Percentiles rank a stretch among this genome's conserved stretches.
Evolutionary conservation across 805 yeast species (phyloP).

Genomic region (Lipomyces japonicus): DNA sequence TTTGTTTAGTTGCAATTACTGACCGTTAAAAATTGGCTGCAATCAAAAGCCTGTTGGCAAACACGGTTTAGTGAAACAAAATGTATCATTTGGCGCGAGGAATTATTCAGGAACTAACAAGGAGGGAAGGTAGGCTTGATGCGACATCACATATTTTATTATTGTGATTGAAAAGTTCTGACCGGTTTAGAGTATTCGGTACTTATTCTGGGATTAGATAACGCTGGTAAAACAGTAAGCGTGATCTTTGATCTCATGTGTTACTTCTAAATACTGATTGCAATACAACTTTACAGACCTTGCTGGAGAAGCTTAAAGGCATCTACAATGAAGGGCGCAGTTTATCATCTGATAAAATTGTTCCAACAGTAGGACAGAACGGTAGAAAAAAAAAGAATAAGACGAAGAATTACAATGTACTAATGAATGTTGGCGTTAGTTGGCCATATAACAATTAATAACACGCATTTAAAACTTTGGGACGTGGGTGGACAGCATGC

Average conservation of each 20-base stretch:
- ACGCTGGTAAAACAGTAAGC: slow-evolving; percentile 82
- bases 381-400: slow-evolving; percentile 32
- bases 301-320: slow-evolving; percentile 62
- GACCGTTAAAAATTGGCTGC: too few relatives aligned
- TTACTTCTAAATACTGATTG: too few relatives aligned
- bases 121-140: slow-evolving; percentile 46
- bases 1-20: too few relatives aligned
- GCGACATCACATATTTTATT: not conserved
- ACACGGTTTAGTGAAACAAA: not conserved
- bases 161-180: not conserved
- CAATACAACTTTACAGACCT: slow-evolving; percentile 40
- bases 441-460: slow-evolving; percentile 42
- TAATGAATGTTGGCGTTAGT: slow-evolving; percentile 29
- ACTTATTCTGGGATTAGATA: slow-evolving; percentile 83
- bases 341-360: slow-evolving; percentile 50
- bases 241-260: not conserved
- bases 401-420: not conserved
- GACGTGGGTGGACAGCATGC: slow-evolving; percentile 94
- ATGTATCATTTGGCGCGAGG: slow-evolving; percentile 72
- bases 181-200: slow-evolving; percentile 56
- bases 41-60: not conserved
- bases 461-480: slow-evolving; percentile 70
- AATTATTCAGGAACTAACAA: slow-evolving; percentile 54
- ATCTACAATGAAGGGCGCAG: slow-evolving; percentile 40
- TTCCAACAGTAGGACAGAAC: slow-evolving; percentile 96